Percentiles rank a stretch among this genome's conserved stretches.
Conservation (phyloP, 257 asterid genomes). For the Nicotiana sylvestris region DNA sequence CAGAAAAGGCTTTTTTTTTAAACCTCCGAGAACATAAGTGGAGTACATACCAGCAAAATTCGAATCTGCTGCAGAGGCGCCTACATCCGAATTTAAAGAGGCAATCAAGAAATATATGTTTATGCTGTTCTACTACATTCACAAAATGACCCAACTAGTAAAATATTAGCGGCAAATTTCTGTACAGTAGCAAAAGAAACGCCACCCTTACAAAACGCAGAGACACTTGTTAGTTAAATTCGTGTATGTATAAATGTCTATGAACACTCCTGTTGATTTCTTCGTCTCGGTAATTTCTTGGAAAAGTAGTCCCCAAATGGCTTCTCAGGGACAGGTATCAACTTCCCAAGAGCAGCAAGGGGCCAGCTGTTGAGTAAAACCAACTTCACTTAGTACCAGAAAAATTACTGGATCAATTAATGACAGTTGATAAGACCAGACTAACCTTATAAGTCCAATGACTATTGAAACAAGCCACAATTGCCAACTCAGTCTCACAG, state of each 20-base stretch:
- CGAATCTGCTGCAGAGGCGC: background rate
- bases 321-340: constrained; percentile 36
- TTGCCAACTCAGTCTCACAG: constrained; percentile 79
- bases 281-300: background rate
- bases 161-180: background rate
- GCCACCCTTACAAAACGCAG: background rate
- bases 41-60: background rate
- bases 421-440: background rate
- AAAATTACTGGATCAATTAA: background rate
- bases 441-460: constrained; percentile 67
- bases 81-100: background rate
- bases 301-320: constrained; percentile 23
- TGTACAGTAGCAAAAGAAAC: constrained; percentile 9
- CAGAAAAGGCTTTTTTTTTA: background rate
- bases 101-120: background rate
- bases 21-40: background rate
- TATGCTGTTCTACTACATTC: background rate
- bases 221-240: background rate
- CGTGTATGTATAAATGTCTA: background rate
- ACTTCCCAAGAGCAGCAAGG: constrained; percentile 39
- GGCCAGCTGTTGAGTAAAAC: constrained; percentile 37
- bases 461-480: constrained; percentile 85
- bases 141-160: background rate
- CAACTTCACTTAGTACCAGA: background rate
- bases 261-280: constrained; percentile 10